Base-by-base conservation (phyloP, 2,329 filamentous ascomycete species). In the Colletotrichum graminicola region DNA sequence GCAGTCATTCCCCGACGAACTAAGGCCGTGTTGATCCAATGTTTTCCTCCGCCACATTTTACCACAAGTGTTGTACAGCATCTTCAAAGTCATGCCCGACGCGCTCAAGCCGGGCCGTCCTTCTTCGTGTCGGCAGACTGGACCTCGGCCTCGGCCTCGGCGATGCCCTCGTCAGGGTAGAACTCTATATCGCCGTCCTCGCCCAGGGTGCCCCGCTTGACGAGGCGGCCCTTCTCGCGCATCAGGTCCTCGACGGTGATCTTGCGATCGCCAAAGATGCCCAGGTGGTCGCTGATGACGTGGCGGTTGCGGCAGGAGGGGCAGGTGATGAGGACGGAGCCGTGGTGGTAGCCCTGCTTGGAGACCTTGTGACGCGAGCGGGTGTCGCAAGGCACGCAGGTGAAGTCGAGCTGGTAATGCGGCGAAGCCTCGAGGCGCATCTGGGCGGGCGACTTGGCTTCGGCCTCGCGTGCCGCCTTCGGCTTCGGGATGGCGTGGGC, bases 291-390 rank as follows among this genome's bases (percentile, higher is more conserved):
- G 78, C 91, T 92, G 77, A 99, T 98, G 75, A 99, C 84, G 83
- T 99, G 96, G 32, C 94, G 89, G 79, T 94, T 95, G 77, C 91
- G 91, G 82, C 96, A 99, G 4, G 86, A 85, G 0, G 96, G 95
- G 79, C 96, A 99, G 43, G 92, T 92, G 74, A 98, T 95, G 68
- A 99, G 85, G 5, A 96, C 92, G 1, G 94, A 95, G 45, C 96
- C 96, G 74, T 91, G 87, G 82, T 98, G 95, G 80, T 99, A 99
- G 41, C 94, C 96, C 79, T 98, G 96, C 82, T 98, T 98, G 39
- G 94, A 94, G 76, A 99, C 86, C 62, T 88, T 88, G 83, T 99
- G 97, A 16, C 90, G 88, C n/a, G 94, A 97, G 69, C 95, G 92
- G 45, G 88, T 84, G 56, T 87, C 85, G 83, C 96, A 99, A 41